These are phyloP conservation scores for Pseudocohnilembus persalinus DNA, from an alignment of 169 alveolate genomes.

Conservation along the genomic window DNA sequence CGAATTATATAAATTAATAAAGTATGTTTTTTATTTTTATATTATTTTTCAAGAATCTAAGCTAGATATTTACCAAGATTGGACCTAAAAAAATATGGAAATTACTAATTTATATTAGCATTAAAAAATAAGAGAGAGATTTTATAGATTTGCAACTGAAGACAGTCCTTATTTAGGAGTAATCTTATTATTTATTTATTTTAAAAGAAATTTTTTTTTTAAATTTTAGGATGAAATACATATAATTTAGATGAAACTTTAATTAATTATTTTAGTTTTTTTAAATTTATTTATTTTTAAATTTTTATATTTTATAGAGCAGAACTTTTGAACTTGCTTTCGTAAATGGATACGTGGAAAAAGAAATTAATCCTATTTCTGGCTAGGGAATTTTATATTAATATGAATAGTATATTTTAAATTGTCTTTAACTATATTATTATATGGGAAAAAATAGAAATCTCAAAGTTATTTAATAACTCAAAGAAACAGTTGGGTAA, in stretches of 20 bases:
- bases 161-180: too few relatives aligned
- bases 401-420: constrained; percentile 36
- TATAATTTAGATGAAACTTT: neutral
- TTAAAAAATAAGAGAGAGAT: too few relatives aligned
- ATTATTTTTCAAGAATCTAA: neutral
- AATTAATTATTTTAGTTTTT: too few relatives aligned
- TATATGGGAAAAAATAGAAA: constrained; percentile 33
- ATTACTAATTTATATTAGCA: too few relatives aligned
- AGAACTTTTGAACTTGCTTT: neutral
- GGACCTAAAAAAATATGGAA: neutral
- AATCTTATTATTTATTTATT: too few relatives aligned
- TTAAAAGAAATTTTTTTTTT: too few relatives aligned
- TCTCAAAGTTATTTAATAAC: constrained; percentile 27
- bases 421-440: constrained; percentile 24
- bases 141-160: too few relatives aligned
- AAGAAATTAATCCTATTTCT: neutral
- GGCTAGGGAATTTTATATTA: neutral
- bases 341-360: neutral
- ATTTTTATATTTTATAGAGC: too few relatives aligned
- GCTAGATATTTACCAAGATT: neutral
- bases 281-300: too few relatives aligned
- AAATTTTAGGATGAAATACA: neutral
- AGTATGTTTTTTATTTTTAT: too few relatives aligned
- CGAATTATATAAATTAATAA: too few relatives aligned
- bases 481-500: constrained; percentile 3